Base-by-base conservation (phyloP, 768 basidiomycete genomes). In the Lactarius sp. region DNA sequence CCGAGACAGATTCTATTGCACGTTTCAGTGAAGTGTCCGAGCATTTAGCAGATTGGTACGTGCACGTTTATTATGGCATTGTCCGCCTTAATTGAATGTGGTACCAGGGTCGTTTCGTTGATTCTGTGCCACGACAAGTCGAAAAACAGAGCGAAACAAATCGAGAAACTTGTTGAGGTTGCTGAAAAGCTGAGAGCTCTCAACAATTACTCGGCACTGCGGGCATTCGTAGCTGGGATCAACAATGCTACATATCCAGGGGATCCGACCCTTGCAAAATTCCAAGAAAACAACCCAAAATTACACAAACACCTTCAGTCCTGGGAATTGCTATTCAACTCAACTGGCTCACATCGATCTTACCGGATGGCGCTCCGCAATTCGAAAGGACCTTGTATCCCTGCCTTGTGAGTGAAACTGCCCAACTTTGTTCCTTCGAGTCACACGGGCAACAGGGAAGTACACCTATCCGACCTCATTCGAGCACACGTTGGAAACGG, bases 151-250 rank as follows among this genome's bases (percentile, higher is more conserved):
- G 90, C 87, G 4, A 83, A 80, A 62, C 87, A 94, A 69, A 88
- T 95, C 62, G 93, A 97, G 72, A 92, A 92, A 71, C 87, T 98
- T 62, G 85, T 94, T 31, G 85, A 89, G 54, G 84, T 98, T 66
- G 92, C 91, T 0, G 82, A 85, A 62, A 84, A 84, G 59, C 80
- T 99, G 47, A 87, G 96, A 37, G 79, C 81, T 13, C 73, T 91
- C 52, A 94, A 96, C 75, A 98, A 99, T 72, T 98, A 97, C 73
- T 93, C 94, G 39, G 91, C 90, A 0, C 76, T 97, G 59, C 92
- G 93, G 51, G 93, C 94, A 10, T 86, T 98, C 68, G 86, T 98
- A n/a, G 91, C 93, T 34, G 96, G 94, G 5, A 90, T 98, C 75
- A 90, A 91, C 70, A 86, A 84, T 66, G 85, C 93, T 4, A 87